phyloP scores from a whole-genome alignment of 441 rosid genomes.

The Melastoma candidum region DNA sequence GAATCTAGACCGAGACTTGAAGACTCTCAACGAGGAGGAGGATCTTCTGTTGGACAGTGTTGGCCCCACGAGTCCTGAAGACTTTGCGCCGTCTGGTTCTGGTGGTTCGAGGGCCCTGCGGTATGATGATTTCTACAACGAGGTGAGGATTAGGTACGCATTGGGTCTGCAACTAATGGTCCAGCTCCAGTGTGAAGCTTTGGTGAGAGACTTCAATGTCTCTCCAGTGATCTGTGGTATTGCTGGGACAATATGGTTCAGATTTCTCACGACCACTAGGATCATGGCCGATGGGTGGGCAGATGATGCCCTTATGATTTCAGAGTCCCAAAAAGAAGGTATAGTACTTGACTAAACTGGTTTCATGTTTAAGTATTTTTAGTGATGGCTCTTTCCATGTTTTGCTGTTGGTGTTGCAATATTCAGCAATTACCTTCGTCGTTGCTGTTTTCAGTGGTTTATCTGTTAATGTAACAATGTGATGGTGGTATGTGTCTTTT shows the following conservation, averaged over 20 bases:
- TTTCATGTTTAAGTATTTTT: too few species aligned
- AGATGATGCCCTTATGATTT: constrained; percentile 34
- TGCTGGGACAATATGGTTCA: constrained; percentile 44
- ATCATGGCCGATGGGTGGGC: constrained; percentile 56
- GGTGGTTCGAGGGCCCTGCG: constrained; percentile 14
- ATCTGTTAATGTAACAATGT: neutral
- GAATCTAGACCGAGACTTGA: neutral
- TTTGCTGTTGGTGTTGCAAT: too few species aligned
- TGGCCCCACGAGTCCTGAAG: constrained; percentile 38
- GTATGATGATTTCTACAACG: constrained; percentile 52
- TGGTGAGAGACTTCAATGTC: constrained; percentile 40
- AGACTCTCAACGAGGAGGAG: constrained; percentile 12
- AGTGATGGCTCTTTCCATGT: too few species aligned
- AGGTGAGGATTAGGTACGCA: constrained; percentile 52
- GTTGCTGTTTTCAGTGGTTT: neutral
- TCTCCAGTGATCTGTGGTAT: constrained; percentile 59
- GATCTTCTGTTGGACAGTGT: constrained; percentile 9
- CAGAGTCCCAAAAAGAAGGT: constrained; percentile 43
- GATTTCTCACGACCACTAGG: constrained; percentile 36
- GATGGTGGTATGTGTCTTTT: constrained; percentile 1
- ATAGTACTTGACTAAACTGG: neutral
- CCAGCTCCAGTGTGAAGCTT: constrained; percentile 57
- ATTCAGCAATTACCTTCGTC: neutral
- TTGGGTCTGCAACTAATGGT: constrained; percentile 61
- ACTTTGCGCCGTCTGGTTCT: constrained; percentile 26